Conservation (phyloP, 495 filamentous ascomycete species). For the Cryomyces minteri region DNA sequence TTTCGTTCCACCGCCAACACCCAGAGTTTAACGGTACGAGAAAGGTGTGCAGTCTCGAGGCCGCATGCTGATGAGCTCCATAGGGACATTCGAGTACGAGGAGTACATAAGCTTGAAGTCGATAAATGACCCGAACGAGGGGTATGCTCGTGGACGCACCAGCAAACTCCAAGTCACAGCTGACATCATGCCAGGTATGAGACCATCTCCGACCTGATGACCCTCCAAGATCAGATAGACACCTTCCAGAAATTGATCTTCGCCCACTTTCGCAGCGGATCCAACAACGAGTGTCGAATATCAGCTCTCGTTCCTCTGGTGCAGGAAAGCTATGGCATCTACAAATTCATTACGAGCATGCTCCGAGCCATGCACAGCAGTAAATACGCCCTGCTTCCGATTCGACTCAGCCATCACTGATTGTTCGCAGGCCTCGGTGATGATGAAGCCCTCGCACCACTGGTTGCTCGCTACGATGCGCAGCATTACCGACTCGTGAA, state of each 20-base stretch:
- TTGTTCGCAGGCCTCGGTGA: conserved; percentile 58
- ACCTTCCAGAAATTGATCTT: conserved; percentile 96
- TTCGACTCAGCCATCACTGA: conserved; percentile 2
- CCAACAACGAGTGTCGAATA: conserved; percentile 93
- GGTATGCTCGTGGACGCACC: conserved; percentile 22
- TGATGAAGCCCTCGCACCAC: conserved; percentile 80
- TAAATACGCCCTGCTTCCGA: conserved; percentile 22
- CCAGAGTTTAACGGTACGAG: conserved; percentile 85
- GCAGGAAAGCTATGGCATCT: conserved; percentile 92
- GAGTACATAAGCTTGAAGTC: conserved; percentile 96
- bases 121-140: conserved; percentile 97
- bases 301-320: conserved; percentile 85
- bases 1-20: conserved; percentile 87
- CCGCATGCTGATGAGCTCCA: background rate
- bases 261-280: conserved; percentile 76
- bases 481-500: conserved; percentile 91
- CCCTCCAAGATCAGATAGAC: conserved; percentile 92
- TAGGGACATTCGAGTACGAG: conserved; percentile 87
- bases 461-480: conserved; percentile 75
- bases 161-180: background rate
- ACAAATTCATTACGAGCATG: conserved; percentile 27
- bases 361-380: conserved; percentile 81
- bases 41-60: background rate
- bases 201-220: conserved; percentile 92
- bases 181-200: conserved; percentile 43